These are phyloP conservation scores for Thelonectria olida DNA, from an alignment of 2,329 filamentous ascomycete species.

Conservation along the genomic window DNA sequence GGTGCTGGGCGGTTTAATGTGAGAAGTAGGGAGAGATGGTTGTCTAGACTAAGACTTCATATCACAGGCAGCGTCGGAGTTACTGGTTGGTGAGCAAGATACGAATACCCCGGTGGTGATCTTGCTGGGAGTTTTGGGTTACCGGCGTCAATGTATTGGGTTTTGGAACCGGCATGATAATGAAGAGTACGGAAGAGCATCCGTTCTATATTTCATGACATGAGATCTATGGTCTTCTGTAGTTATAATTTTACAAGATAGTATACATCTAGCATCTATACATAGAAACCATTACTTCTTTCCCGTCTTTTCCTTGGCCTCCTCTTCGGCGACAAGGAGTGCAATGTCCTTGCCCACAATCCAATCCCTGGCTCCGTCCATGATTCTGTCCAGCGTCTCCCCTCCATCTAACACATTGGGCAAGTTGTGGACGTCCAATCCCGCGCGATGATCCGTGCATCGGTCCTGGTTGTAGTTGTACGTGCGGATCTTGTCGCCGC, in stretches of 20 bases:
- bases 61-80: conserved; percentile 28
- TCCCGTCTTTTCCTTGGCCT: conserved; percentile 44
- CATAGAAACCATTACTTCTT: conserved; percentile 13
- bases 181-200: conserved; percentile 2
- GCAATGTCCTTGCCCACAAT: conserved; percentile 79
- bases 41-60: conserved; percentile 9
- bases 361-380: conserved; percentile 82
- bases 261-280: conserved; percentile 8
- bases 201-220: conserved; percentile 3
- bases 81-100: conserved; percentile 28
- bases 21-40: conserved; percentile 23
- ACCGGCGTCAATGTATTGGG: neutral
- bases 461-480: conserved; percentile 83
- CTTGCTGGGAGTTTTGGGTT: conserved; percentile 32
- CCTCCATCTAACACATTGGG: conserved; percentile 81
- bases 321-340: conserved; percentile 72
- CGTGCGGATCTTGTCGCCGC: conserved; percentile 92
- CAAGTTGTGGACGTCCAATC: conserved; percentile 80
- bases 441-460: conserved; percentile 89
- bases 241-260: conserved; percentile 4
- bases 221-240: neutral
- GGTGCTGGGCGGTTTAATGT: conserved; percentile 87
- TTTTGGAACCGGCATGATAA: conserved; percentile 2
- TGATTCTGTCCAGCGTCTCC: conserved; percentile 75
- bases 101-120: conserved; percentile 32